Base-by-base conservation (phyloP, 371 early-diverging fungal genomes). In the Mucor mucedo region DNA sequence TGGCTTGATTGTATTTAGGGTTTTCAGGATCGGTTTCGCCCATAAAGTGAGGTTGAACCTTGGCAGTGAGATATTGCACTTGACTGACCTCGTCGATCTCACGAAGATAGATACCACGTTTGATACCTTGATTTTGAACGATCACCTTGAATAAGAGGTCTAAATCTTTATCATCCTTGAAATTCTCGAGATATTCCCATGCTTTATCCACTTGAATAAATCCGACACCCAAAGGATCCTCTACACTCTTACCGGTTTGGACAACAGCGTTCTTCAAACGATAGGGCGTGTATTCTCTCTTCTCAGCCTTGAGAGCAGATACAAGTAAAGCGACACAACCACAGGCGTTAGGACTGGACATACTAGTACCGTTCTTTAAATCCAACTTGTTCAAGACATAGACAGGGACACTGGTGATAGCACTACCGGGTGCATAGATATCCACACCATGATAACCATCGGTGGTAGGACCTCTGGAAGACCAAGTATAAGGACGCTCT, bases 301-400 rank as follows among this genome's bases (percentile, higher is more conserved):
- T 76, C 41, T 82, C 73, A n/a, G 84, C 88, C 72, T 91, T 94
- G 53, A 92, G 68, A 7, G 84, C 94, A 5, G 95, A 95, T 4
- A 96, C 80, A 60, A 97, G 80, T 50, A 94, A 82, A 1, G 92
- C 80, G 49, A 93, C 69, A 68, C 94, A 93, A 16, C 97, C 97
- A 70, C 94, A 93, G 44, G 88, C 89, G 69, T 95, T 95, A 45
- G 98, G 98, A 58, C 92, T 89, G 47, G 91, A 87, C 96, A 97
- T 96, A 66, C 91, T 91, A 14, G 96, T 95, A 50, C 97, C 98
- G 73, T 97, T 98, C 89, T 91, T 93, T 49, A 94, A 80, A 67
- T 90, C 91, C 54, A 86, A 72, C 57, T 85, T 84, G 60, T 89
- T 77, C n/a, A 89, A 79, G 9, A 84, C 89, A 74, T 93, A 98